Percentiles rank a stretch among this genome's conserved stretches.
These are phyloP conservation scores for Yamadazyma sp. DNA, from an alignment of 1,139 yeast species.

Conservation along the genomic window DNA sequence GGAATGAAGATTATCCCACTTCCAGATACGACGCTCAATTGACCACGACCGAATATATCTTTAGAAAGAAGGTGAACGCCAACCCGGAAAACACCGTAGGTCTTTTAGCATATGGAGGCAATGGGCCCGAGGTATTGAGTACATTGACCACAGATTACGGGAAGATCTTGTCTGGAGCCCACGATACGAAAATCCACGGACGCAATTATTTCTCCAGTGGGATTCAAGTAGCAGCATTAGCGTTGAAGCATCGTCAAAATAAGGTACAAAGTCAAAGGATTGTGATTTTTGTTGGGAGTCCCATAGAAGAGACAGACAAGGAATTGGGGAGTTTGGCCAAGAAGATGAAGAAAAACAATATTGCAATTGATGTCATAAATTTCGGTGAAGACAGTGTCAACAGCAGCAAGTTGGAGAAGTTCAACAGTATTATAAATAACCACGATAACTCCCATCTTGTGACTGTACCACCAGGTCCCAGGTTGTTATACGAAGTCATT, in stretches of 20 bases:
- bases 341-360: slow-evolving; percentile 88
- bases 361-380: slow-evolving; percentile 86
- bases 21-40: slow-evolving; percentile 91
- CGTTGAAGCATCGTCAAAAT: slow-evolving; percentile 93
- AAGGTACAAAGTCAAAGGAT: slow-evolving; percentile 90
- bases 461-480: slow-evolving; percentile 87
- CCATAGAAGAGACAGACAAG: slow-evolving; percentile 67
- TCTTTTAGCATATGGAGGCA: slow-evolving; percentile 82
- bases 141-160: slow-evolving; percentile 90
- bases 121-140: slow-evolving; percentile 79
- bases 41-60: slow-evolving; percentile 87
- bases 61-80: slow-evolving; percentile 79
- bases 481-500: slow-evolving; percentile 71
- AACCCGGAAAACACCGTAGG: slow-evolving; percentile 97
- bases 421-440: slow-evolving; percentile 68
- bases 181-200: slow-evolving; percentile 77
- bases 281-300: slow-evolving; percentile 87
- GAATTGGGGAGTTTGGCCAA: slow-evolving; percentile 85
- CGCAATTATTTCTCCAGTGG: slow-evolving; percentile 72
- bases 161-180: slow-evolving; percentile 82
- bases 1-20: slow-evolving; percentile 92
- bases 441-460: slow-evolving; percentile 84
- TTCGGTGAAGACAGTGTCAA: slow-evolving; percentile 88
- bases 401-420: slow-evolving; percentile 77
- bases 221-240: slow-evolving; percentile 95